A percentile compares a stretch with the other conserved stretches of the same genome.
phyloP scores from a whole-genome alignment of 1,139 yeast species.

The Magnusiomyces paraingens region DNA sequence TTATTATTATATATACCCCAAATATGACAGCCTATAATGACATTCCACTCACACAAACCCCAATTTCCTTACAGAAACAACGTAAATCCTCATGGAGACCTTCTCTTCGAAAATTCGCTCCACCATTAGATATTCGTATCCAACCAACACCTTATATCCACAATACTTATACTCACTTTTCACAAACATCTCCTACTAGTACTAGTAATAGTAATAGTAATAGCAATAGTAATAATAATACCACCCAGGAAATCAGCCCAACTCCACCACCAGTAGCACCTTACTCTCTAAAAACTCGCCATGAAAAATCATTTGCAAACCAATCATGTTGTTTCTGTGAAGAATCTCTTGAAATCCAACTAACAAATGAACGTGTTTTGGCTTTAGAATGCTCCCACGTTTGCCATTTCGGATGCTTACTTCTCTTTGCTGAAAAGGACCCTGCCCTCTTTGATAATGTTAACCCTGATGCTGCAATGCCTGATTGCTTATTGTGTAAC shows the following conservation, averaged over 20 bases:
- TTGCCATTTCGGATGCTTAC: conserved; percentile 26
- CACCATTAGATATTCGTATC: too few species aligned
- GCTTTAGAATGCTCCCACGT: conserved; percentile 24
- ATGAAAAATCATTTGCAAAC: conserved; percentile 20
- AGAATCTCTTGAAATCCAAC: conserved; percentile 22
- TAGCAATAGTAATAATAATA: too few species aligned
- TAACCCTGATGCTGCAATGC: conserved; percentile 18
- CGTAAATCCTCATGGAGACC: too few species aligned
- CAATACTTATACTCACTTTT: too few species aligned
- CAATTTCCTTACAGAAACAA: too few species aligned
- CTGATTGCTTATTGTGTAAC: conserved; percentile 27
- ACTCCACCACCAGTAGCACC: conserved; percentile 15
- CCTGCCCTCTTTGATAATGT: conserved; percentile 12
- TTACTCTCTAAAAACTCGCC: conserved; percentile 12
- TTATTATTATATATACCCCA: too few species aligned
- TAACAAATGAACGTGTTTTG: conserved; percentile 24
- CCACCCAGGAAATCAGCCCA: not conserved
- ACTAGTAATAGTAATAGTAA: too few species aligned
- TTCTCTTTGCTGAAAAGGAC: conserved; percentile 18
- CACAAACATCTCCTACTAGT: too few species aligned
- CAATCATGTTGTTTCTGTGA: conserved; percentile 28
- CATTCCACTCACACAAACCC: too few species aligned
- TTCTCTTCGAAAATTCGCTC: too few species aligned
- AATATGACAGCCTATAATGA: too few species aligned
- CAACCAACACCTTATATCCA: too few species aligned